phyloP scores from a whole-genome alignment of 148 eudicot genomes.

The Polygonum aviculare region DNA sequence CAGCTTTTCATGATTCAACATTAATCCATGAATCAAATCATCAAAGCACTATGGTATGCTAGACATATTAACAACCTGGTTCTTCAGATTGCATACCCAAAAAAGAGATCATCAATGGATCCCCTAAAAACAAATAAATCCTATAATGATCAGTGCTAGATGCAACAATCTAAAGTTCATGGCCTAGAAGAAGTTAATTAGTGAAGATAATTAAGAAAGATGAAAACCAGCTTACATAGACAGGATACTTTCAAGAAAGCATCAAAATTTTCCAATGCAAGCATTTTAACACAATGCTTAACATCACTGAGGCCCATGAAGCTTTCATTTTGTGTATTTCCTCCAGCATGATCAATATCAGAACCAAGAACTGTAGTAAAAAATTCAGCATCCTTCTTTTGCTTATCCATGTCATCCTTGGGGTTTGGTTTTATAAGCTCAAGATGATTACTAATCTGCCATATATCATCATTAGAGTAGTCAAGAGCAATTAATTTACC shows the following conservation, averaged over 20 bases:
- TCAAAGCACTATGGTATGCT: too few relatives aligned
- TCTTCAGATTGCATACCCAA: too few relatives aligned
- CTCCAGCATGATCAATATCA: constrained; percentile 78
- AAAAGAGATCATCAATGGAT: too few relatives aligned
- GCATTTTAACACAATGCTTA: constrained; percentile 94
- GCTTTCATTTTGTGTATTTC: constrained; percentile 50
- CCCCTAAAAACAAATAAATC: too few relatives aligned
- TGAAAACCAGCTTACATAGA: too few relatives aligned
- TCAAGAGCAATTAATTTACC: neutral
- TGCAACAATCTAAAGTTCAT: too few relatives aligned
- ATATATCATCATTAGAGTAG: neutral
- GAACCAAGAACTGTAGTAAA: constrained; percentile 70
- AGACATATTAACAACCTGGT: too few relatives aligned
- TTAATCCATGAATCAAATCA: too few relatives aligned
- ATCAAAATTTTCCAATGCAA: constrained; percentile 69
- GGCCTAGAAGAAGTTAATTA: too few relatives aligned
- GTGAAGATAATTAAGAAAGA: too few relatives aligned
- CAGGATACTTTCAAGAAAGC: constrained; percentile 31
- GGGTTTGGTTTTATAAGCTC: constrained; percentile 97
- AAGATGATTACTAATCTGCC: constrained; percentile 89
- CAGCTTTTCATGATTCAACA: too few relatives aligned
- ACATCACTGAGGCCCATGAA: constrained; percentile 93
- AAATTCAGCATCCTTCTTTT: constrained; percentile 78
- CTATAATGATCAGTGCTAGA: too few relatives aligned
- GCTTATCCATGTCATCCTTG: constrained; percentile 74